A percentile compares a stretch with the other conserved stretches of the same genome.
Evolutionary conservation across 805 yeast genomes (phyloP).

Genomic region (Ogataea angusta): DNA sequence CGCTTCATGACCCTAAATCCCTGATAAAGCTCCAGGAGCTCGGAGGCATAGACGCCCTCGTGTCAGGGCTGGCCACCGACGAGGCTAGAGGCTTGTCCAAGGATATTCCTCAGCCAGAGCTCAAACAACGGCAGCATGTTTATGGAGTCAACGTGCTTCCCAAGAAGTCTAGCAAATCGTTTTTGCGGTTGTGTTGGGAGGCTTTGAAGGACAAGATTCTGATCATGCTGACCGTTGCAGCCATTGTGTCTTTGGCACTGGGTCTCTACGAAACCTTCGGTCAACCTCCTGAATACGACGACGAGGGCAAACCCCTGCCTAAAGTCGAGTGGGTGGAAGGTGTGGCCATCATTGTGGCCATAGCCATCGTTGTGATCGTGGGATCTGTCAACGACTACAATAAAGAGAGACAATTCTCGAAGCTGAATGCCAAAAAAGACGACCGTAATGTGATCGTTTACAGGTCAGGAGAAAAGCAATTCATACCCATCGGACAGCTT

Average conservation of each 20-base stretch:
- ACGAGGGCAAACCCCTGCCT: constrained; percentile 72
- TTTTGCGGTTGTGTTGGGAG: constrained; percentile 65
- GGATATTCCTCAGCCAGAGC: constrained; percentile 28
- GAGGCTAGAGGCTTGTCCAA: constrained; percentile 40
- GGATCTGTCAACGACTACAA: constrained; percentile 97
- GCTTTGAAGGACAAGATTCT: constrained; percentile 91
- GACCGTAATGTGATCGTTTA: constrained; percentile 75
- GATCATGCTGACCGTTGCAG: constrained; percentile 79
- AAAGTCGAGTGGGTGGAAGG: constrained; percentile 99
- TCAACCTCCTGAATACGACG: constrained; percentile 71
- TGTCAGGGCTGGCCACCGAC: constrained; percentile 36
- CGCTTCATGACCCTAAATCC: constrained; percentile 63
- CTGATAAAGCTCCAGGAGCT: constrained; percentile 38
- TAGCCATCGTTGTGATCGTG: constrained; percentile 83
- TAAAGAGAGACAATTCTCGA: constrained; percentile 89
- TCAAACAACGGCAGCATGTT: constrained; percentile 36
- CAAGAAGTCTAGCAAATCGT: constrained; percentile 62
- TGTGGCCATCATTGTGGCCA: constrained; percentile 92
- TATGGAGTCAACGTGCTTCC: constrained; percentile 79
- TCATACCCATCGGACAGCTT: constrained; percentile 69
- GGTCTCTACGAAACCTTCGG: constrained; percentile 94
- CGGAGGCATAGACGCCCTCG: constrained; percentile 43
- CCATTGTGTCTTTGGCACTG: constrained; percentile 80
- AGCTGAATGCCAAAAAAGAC: constrained; percentile 83
- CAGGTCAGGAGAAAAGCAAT: constrained; percentile 64